Conservation (phyloP, 2,329 filamentous ascomycete species). For the Colletotrichum chrysophilum region DNA sequence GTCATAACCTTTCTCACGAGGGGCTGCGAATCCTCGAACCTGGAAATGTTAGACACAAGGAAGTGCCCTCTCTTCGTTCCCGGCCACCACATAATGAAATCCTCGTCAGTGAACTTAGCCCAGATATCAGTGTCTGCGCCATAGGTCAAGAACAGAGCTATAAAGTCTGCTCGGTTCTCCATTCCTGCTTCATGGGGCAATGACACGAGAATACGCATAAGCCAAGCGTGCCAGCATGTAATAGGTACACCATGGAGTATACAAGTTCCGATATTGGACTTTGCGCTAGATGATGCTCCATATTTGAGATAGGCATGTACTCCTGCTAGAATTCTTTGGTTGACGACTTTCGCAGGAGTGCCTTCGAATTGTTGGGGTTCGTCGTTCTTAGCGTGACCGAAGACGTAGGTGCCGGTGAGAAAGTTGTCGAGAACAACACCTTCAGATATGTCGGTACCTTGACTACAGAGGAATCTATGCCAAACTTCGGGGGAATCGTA, state of each 20-base stretch:
- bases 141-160: not conserved
- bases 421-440: not conserved
- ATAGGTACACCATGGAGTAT: not conserved
- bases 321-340: not conserved
- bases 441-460: not conserved
- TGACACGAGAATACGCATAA: not conserved
- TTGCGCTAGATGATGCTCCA: not conserved
- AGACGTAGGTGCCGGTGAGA: not conserved
- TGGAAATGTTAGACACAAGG: not conserved
- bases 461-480: too few species aligned
- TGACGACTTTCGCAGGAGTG: not conserved
- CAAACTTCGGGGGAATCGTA: not conserved
- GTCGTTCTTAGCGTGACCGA: not conserved
- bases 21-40: not conserved
- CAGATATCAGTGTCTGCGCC: not conserved
- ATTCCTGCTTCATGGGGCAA: not conserved
- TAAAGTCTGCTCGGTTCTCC: not conserved
- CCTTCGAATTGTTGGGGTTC: not conserved
- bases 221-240: not conserved
- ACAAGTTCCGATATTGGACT: not conserved
- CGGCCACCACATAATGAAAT: not conserved
- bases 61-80: not conserved
- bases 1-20: not conserved
- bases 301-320: not conserved
- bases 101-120: not conserved